These are phyloP conservation scores for Exobasidium cylindrosporum DNA, from an alignment of 1,284 basidiomycete genomes.

Conservation along the genomic window DNA sequence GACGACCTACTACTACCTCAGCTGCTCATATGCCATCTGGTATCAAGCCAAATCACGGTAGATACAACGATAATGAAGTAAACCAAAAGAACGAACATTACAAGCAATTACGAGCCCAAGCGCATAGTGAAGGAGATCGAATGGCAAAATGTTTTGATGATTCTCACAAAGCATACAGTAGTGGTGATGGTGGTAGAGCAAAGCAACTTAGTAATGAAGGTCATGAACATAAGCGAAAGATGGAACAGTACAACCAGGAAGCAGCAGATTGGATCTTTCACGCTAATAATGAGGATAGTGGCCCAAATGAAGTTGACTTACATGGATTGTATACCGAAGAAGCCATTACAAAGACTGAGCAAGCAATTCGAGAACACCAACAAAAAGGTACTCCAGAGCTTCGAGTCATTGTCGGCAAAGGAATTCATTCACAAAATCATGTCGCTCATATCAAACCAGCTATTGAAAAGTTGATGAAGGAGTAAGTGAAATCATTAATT, in stretches of 20 bases:
- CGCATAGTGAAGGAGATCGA: slow-evolving; percentile 46
- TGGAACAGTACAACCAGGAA: slow-evolving; percentile 77
- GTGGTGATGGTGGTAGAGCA: slow-evolving; percentile 73
- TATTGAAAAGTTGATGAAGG: slow-evolving; percentile 79
- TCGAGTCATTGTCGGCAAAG: slow-evolving; percentile 80
- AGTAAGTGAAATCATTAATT: slow-evolving; percentile 44
- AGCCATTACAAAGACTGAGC: slow-evolving; percentile 56
- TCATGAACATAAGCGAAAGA: slow-evolving; percentile 73
- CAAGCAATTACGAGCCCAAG: slow-evolving; percentile 43
- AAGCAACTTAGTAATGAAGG: slow-evolving; percentile 81
- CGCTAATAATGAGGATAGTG: slow-evolving; percentile 22
- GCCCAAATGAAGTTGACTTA: slow-evolving; percentile 60
- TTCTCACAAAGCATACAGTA: slow-evolving; percentile 62
- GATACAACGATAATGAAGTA: slow-evolving; percentile 29
- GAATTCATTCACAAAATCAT: slow-evolving; percentile 77
- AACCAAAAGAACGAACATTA: slow-evolving; percentile 52
- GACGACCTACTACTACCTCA: slow-evolving; percentile 18
- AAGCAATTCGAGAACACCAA: slow-evolving; percentile 69
- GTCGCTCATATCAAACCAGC: slow-evolving; percentile 89
- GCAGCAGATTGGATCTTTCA: slow-evolving; percentile 86
- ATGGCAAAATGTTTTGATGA: slow-evolving; percentile 50
- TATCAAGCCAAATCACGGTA: slow-evolving; percentile 23
- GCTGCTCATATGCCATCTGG: slow-evolving; percentile 9
- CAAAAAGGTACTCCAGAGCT: slow-evolving; percentile 67
- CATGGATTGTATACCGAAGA: slow-evolving; percentile 93